Conservation (phyloP, 2,329 filamentous ascomycete species). For the Fusarium phyllophilum region DNA sequence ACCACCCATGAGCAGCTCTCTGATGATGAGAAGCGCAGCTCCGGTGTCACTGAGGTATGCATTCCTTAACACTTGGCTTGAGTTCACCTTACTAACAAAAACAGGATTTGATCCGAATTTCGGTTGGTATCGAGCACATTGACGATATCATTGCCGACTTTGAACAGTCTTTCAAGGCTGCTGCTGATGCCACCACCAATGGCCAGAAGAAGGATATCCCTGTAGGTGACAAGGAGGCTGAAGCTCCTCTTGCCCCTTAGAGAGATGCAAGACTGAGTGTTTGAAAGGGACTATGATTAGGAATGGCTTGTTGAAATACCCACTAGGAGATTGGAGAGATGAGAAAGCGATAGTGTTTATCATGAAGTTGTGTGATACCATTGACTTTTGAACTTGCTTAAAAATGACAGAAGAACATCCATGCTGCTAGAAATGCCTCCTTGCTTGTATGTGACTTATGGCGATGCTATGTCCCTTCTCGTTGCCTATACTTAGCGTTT, state of each 20-base stretch:
- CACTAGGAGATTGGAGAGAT: conserved; percentile 13
- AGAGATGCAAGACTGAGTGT: background rate
- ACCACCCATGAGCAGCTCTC: conserved; percentile 94
- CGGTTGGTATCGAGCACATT: conserved; percentile 94
- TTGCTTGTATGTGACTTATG: background rate
- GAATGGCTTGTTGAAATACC: conserved; percentile 29
- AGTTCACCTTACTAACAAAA: background rate
- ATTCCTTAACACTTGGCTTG: background rate
- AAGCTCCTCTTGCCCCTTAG: conserved; percentile 47
- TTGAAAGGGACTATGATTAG: background rate
- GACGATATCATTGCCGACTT: conserved; percentile 98
- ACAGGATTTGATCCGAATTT: conserved; percentile 91
- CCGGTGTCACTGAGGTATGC: conserved; percentile 80
- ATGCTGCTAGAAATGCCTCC: background rate
- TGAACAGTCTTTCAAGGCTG: conserved; percentile 83
- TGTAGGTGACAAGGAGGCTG: conserved; percentile 48
- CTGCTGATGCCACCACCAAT: conserved; percentile 56
- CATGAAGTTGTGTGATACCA: background rate
- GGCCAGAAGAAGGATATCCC: conserved; percentile 42
- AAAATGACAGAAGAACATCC: background rate
- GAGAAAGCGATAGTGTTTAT: background rate
- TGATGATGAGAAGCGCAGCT: conserved; percentile 81
- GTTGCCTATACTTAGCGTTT: background rate
- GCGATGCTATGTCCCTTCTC: background rate
- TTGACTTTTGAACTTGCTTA: background rate